Percentiles rank a stretch among this genome's conserved stretches.
These are phyloP conservation scores for Tolypocladium album DNA, from an alignment of 2,329 filamentous ascomycete genomes.

Conservation along the genomic window DNA sequence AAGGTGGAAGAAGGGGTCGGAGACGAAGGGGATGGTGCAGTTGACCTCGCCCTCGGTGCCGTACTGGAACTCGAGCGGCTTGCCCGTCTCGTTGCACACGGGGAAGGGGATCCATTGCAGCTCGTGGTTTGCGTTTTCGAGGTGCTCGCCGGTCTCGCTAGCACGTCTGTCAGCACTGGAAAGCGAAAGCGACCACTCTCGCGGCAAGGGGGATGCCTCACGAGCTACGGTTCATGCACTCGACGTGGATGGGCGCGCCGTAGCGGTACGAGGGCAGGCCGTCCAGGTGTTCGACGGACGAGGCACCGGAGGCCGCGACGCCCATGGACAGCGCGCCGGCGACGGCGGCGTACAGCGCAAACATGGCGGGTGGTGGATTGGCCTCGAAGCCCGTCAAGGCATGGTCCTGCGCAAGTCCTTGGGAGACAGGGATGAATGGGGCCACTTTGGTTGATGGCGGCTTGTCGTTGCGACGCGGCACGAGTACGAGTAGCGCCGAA, in stretches of 20 bases:
- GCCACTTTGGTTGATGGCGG: not conserved
- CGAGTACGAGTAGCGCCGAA: not conserved
- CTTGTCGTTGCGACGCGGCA: not conserved
- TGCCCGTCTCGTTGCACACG: conserved; percentile 75
- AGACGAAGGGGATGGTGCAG: conserved; percentile 69
- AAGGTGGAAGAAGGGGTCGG: conserved; percentile 75
- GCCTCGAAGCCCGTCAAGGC: not conserved
- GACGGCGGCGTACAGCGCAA: conserved; percentile 1
- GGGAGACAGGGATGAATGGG: not conserved
- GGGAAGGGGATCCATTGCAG: conserved; percentile 90
- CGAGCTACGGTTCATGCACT: conserved; percentile 66
- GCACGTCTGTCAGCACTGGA: not conserved
- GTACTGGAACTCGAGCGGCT: conserved; percentile 77
- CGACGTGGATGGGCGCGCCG: conserved; percentile 56
- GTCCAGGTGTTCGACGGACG: conserved; percentile 15
- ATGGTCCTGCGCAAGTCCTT: not conserved
- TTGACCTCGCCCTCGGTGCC: conserved; percentile 73
- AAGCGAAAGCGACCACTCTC: not conserved
- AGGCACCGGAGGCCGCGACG: conserved; percentile 16
- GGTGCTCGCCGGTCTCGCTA: conserved; percentile 83
- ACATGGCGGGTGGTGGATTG: not conserved
- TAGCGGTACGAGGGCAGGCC: conserved; percentile 52
- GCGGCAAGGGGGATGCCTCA: conserved; percentile 25
- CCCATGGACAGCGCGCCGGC: conserved; percentile 15
- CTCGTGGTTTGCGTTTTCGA: conserved; percentile 69